Conservation (phyloP, 164 flowering plant genomes). For the Saururus chinensis region DNA sequence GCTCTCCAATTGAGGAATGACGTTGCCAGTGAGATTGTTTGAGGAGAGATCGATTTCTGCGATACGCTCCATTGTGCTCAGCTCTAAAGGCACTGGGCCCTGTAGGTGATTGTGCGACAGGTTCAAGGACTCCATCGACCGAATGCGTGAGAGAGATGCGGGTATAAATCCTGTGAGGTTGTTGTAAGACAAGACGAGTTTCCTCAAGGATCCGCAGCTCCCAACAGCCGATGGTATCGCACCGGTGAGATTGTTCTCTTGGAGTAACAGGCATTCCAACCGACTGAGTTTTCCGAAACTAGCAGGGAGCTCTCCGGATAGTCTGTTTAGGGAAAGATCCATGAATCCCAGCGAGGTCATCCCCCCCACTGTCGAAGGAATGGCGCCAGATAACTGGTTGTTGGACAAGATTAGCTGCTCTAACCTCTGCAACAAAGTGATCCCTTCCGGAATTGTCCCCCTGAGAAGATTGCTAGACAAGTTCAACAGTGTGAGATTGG, state of each 20-base stretch:
- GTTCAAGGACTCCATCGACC: conserved; percentile 34
- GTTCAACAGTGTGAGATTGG: conserved; percentile 26
- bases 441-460: conserved; percentile 43
- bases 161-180: conserved; percentile 40
- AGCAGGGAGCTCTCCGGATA: conserved; percentile 36
- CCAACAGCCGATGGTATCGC: conserved; percentile 36
- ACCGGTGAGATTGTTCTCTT: conserved; percentile 44
- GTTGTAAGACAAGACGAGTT: conserved; percentile 51
- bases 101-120: conserved; percentile 44
- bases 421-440: conserved; percentile 21
- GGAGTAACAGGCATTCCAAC: conserved; percentile 28
- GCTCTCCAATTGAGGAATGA: conserved; percentile 31
- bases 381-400: conserved; percentile 24
- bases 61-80: conserved; percentile 35
- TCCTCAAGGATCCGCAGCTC: conserved; percentile 25
- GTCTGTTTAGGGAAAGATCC: conserved; percentile 39
- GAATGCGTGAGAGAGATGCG: conserved; percentile 20
- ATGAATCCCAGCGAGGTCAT: conserved; percentile 28
- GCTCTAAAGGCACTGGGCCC: conserved; percentile 42
- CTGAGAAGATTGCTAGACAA: conserved; percentile 32
- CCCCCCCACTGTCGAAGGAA: conserved; percentile 29
- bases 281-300: conserved; percentile 28
- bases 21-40: conserved; percentile 34
- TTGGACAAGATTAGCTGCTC: conserved; percentile 36
- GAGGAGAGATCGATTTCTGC: conserved; percentile 44